A percentile compares a stretch with the other conserved stretches of the same genome.
Evolutionary conservation across 306 rosid genomes (phyloP).

Genomic region (Clitoria ternatea): DNA sequence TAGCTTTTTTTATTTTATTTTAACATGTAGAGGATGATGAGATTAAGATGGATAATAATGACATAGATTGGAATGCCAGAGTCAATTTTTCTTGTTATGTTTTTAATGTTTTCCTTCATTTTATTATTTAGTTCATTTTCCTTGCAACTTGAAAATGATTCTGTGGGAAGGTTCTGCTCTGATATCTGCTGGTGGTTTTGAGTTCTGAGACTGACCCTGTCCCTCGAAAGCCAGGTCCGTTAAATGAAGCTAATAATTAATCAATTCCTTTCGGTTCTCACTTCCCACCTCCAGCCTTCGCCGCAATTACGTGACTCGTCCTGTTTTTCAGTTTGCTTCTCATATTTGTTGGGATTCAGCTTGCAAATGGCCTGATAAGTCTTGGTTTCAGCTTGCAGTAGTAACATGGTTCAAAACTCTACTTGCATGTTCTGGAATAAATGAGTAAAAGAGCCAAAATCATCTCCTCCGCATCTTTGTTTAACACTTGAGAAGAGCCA

Average conservation of each 20-base stretch:
- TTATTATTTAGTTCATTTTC: slow-evolving; percentile 17
- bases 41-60: background rate
- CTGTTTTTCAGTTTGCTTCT: slow-evolving; percentile 67
- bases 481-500: background rate
- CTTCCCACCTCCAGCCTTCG: background rate
- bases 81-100: background rate
- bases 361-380: slow-evolving; percentile 78
- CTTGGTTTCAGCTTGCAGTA: slow-evolving; percentile 68
- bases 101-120: background rate
- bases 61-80: background rate
- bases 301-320: slow-evolving; percentile 84
- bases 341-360: slow-evolving; percentile 81
- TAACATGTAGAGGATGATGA: background rate
- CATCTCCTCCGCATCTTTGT: background rate
- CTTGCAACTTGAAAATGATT: slow-evolving; percentile 50
- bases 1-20: background rate
- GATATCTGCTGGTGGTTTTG: slow-evolving; percentile 81
- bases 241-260: slow-evolving; percentile 13
- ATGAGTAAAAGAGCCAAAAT: background rate
- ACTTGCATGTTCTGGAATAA: background rate
- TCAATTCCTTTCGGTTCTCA: too few species aligned
- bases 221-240: slow-evolving; percentile 84
- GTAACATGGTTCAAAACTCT: slow-evolving; percentile 57
- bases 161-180: slow-evolving; percentile 71
- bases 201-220: slow-evolving; percentile 81